phyloP scores from a whole-genome alignment of 1,139 yeast genomes.

The Sugiyamaella japonica region DNA sequence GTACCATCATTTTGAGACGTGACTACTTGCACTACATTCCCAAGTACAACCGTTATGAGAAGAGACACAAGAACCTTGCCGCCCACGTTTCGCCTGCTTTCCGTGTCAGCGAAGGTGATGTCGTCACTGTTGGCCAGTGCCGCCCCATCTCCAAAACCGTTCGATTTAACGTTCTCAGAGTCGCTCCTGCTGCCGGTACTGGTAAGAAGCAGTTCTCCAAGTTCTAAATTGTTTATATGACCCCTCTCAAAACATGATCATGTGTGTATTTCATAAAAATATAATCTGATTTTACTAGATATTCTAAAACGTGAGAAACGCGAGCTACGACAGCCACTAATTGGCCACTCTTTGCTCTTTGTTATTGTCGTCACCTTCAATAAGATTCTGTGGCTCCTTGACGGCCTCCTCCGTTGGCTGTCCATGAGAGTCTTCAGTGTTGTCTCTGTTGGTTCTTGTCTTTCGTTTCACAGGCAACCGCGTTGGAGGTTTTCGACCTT shows the following conservation, averaged over 20 bases:
- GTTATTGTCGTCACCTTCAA: too few relatives aligned
- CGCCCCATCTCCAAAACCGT: slow-evolving; percentile 99
- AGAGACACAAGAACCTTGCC: slow-evolving; percentile 99
- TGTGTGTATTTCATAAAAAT: slow-evolving; percentile 15
- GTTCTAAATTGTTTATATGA: slow-evolving; percentile 56
- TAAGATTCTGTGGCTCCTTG: too few relatives aligned
- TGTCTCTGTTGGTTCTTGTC: neutral
- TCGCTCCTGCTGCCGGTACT: slow-evolving; percentile 84
- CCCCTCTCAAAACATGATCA: slow-evolving; percentile 15
- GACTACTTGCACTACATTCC: slow-evolving; percentile 99
- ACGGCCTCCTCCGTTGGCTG: too few relatives aligned
- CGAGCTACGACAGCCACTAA: neutral
- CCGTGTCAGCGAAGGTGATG: slow-evolving; percentile 99
- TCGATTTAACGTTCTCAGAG: slow-evolving; percentile 99
- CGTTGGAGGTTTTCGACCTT: neutral
- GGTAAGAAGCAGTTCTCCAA: slow-evolving; percentile 89
- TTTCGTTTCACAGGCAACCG: too few relatives aligned
- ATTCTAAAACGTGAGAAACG: too few relatives aligned
- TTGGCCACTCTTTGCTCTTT: too few relatives aligned
- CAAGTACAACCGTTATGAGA: slow-evolving; percentile 99
- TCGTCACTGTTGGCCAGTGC: slow-evolving; percentile 99
- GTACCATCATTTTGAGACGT: slow-evolving; percentile 99
- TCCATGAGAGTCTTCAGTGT: neutral
- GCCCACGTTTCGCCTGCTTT: slow-evolving; percentile 99
- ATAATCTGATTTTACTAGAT: slow-evolving; percentile 11